A percentile compares a stretch with the other conserved stretches of the same genome.
These are phyloP conservation scores for Verticillium isaacii DNA, from an alignment of 2,329 filamentous ascomycete species.

Conservation along the genomic window DNA sequence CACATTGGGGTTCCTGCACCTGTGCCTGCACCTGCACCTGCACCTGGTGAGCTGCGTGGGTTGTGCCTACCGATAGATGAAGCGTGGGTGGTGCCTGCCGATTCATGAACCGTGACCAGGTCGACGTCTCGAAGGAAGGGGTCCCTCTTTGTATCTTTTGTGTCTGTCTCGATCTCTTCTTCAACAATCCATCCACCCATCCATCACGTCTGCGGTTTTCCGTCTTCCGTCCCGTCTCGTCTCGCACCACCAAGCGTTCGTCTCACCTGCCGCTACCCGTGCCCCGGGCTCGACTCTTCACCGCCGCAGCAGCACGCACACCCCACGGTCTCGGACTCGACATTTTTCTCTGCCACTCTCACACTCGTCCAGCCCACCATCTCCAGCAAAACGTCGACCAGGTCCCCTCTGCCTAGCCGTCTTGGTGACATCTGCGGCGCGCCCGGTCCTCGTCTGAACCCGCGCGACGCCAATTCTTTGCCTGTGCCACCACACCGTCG, in stretches of 20 bases:
- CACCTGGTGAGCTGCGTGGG: neutral
- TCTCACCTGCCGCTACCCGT: neutral
- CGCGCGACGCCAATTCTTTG: neutral
- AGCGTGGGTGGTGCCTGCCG: neutral
- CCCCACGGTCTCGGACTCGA: too few relatives aligned
- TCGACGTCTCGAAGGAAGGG: neutral
- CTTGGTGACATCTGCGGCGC: neutral
- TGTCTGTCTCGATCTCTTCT: neutral
- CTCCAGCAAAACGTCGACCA: too few relatives aligned
- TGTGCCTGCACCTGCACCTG: neutral
- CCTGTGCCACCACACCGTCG: neutral
- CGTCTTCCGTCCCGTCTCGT: neutral
- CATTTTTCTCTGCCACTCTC: too few relatives aligned
- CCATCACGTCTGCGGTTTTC: neutral
- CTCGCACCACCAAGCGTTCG: neutral
- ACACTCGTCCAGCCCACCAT: too few relatives aligned
- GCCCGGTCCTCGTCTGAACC: neutral
- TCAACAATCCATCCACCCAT: neutral
- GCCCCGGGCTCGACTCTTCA: neutral
- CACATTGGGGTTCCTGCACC: neutral
- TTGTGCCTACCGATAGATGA: neutral
- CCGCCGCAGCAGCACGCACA: neutral
- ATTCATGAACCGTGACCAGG: neutral
- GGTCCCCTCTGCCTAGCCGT: neutral
- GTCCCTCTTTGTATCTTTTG: neutral